Conservation (phyloP, 257 asterid species). For the Anisodus tanguticus region DNA sequence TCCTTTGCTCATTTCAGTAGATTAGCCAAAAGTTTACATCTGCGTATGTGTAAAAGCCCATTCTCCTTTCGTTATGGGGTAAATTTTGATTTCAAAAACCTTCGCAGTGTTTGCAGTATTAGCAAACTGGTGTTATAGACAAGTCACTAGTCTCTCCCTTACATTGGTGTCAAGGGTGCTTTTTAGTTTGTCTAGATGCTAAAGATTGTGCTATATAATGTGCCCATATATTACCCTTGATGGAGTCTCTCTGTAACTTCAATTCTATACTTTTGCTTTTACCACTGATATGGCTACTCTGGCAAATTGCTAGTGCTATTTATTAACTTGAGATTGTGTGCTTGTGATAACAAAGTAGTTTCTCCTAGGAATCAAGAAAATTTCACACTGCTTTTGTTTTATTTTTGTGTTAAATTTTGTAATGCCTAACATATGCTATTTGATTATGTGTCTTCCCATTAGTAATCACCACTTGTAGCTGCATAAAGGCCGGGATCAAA, state of each 20-base stretch:
- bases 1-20: neutral
- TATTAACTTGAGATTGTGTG: neutral
- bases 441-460: neutral
- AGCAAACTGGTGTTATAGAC: neutral
- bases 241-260: neutral
- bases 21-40: neutral
- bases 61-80: neutral
- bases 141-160: neutral
- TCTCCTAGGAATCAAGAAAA: slow-evolving; percentile 4
- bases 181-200: neutral
- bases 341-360: neutral
- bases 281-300: neutral
- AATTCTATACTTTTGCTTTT: neutral
- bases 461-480: neutral
- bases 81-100: neutral
- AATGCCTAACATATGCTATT: neutral
- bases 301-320: neutral
- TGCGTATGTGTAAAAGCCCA: neutral
- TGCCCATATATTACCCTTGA: neutral
- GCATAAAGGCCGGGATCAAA: neutral
- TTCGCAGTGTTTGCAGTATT: neutral
- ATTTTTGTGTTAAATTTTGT: neutral
- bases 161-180: neutral
- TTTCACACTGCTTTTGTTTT: neutral
- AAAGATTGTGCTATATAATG: neutral